A percentile compares a stretch with the other conserved stretches of the same genome.
phyloP scores from a whole-genome alignment of 75 land plant genomes.

The Pinus taeda region DNA sequence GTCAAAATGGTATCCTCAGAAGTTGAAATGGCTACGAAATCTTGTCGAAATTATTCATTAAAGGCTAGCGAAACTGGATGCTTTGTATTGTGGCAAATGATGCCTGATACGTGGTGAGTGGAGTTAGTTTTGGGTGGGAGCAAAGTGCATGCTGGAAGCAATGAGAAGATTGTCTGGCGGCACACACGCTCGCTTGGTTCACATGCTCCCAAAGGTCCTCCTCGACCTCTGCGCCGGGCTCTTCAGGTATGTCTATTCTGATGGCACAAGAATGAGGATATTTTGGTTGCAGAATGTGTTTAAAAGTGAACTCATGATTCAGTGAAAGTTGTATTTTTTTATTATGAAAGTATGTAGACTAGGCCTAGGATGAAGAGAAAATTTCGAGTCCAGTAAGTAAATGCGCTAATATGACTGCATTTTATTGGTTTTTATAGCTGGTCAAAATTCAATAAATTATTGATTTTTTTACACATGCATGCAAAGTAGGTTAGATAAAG shows the following conservation, averaged over 20 bases:
- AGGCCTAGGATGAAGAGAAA: not conserved
- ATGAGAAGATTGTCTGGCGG: conserved; percentile 77
- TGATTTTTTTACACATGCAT: too few relatives aligned
- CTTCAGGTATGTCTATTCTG: conserved; percentile 50
- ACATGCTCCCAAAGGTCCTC: conserved; percentile 59
- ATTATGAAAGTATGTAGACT: not conserved
- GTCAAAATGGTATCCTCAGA: conserved; percentile 55
- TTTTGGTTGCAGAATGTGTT: not conserved
- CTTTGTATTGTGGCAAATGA: conserved; percentile 80
- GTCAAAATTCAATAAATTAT: too few relatives aligned
- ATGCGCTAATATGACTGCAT: not conserved
- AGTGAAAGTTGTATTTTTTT: not conserved
- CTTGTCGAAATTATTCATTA: not conserved
- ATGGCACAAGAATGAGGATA: not conserved
- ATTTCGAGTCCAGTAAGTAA: not conserved
- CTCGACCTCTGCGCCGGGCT: conserved; percentile 74
- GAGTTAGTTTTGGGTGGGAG: conserved; percentile 70
- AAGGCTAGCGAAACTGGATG: conserved; percentile 50
- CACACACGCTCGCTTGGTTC: conserved; percentile 60
- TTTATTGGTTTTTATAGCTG: too few relatives aligned
- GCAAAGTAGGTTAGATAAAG: too few relatives aligned
- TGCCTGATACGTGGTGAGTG: conserved; percentile 71
- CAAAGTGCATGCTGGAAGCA: conserved; percentile 72
- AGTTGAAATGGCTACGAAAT: conserved; percentile 24
- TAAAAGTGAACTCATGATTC: not conserved